These are phyloP conservation scores for Leccinum griseonigrum DNA, from an alignment of 1,284 basidiomycete genomes.

Conservation along the genomic window DNA sequence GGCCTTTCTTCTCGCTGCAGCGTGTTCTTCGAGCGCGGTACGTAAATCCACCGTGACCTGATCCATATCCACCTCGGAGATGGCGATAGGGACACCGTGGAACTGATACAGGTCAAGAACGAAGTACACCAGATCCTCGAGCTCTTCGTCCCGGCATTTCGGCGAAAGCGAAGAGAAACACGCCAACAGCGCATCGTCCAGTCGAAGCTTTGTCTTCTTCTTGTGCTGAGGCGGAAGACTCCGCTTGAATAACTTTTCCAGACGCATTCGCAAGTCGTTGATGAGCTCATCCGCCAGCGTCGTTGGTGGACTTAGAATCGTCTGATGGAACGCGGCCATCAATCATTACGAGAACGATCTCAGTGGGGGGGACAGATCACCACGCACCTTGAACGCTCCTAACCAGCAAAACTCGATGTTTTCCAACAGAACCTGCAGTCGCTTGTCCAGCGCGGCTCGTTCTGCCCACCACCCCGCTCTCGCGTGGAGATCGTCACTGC, in stretches of 20 bases:
- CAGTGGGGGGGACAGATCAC: neutral
- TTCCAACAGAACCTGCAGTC: slow-evolving; percentile 74
- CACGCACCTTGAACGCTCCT: slow-evolving; percentile 89
- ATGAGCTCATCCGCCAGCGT: slow-evolving; percentile 47
- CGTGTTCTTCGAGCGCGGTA: slow-evolving; percentile 67
- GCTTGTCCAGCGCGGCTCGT: slow-evolving; percentile 71
- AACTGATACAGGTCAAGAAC: slow-evolving; percentile 93
- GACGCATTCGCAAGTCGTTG: slow-evolving; percentile 54
- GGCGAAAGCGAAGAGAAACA: slow-evolving; percentile 84
- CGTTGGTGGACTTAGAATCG: slow-evolving; percentile 64
- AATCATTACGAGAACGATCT: neutral
- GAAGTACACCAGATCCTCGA: slow-evolving; percentile 95
- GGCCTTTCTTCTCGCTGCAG: slow-evolving; percentile 37
- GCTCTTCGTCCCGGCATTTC: slow-evolving; percentile 86
- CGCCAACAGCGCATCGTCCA: slow-evolving; percentile 77
- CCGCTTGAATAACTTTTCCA: slow-evolving; percentile 76
- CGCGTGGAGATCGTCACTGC: slow-evolving; percentile 61
- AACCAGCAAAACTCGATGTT: slow-evolving; percentile 96
- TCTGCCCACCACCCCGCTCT: slow-evolving; percentile 84
- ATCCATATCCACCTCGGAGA: slow-evolving; percentile 91
- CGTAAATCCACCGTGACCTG: slow-evolving; percentile 79
- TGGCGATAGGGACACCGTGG: slow-evolving; percentile 84
- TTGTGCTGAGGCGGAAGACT: slow-evolving; percentile 50
- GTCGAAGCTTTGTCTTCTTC: slow-evolving; percentile 28
- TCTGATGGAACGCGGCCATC: slow-evolving; percentile 40